Evolutionary conservation across 225 moss, liverwort and hornwort species (phyloP).

Genomic region (Physcomitrellopsis africana): DNA sequence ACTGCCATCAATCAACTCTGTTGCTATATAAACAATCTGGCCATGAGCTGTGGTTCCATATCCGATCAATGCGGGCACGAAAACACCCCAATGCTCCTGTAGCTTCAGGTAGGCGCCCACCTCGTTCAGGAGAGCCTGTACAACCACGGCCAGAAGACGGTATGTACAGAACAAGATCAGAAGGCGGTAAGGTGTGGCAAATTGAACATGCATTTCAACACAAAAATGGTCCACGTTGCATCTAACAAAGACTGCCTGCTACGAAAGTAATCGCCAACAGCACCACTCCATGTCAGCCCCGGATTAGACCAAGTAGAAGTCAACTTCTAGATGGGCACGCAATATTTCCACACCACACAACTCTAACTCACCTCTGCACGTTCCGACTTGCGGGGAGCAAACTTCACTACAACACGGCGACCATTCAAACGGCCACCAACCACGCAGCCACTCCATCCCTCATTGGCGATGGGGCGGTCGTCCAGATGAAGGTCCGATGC

Average conservation of each 20-base stretch:
- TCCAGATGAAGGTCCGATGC: background rate
- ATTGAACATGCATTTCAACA: slow-evolving; percentile 7
- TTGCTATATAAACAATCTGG: too few species aligned
- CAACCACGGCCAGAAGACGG: too few species aligned
- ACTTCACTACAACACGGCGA: slow-evolving; percentile 26
- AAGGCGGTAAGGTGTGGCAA: background rate
- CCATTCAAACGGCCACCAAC: slow-evolving; percentile 29
- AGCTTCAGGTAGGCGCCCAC: too few species aligned
- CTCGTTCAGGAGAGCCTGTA: too few species aligned
- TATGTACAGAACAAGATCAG: slow-evolving; percentile 5
- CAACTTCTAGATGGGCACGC: background rate
- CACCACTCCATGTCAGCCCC: background rate
- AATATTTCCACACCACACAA: background rate
- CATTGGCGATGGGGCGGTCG: slow-evolving; percentile 19
- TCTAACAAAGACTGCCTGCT: background rate
- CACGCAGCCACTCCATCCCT: slow-evolving; percentile 25
- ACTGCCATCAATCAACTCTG: too few species aligned
- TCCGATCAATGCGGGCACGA: too few species aligned
- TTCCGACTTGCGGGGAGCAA: slow-evolving; percentile 11
- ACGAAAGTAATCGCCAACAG: background rate
- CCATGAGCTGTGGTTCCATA: too few species aligned
- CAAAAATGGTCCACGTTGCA: background rate
- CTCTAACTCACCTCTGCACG: slow-evolving; percentile 23
- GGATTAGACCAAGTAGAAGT: background rate
- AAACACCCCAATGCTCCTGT: too few species aligned